These are phyloP conservation scores for Letharia columbiana DNA, from an alignment of 495 filamentous ascomycete genomes.

Conservation along the genomic window DNA sequence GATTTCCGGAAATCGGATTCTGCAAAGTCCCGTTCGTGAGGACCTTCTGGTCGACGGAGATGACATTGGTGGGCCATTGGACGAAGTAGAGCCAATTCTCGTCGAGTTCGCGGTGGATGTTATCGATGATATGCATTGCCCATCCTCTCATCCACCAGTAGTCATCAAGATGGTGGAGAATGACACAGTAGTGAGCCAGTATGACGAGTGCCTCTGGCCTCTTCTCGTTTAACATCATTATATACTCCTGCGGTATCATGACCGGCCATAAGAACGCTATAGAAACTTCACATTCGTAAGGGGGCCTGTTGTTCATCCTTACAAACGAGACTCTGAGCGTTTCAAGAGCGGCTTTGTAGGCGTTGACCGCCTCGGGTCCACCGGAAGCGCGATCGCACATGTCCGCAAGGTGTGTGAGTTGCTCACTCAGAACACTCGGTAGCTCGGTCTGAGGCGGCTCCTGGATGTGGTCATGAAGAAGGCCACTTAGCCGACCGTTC, in stretches of 20 bases:
- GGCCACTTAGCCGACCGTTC: slow-evolving; percentile 30
- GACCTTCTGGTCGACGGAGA: slow-evolving; percentile 14
- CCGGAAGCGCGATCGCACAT: slow-evolving; percentile 29
- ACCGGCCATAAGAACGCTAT: slow-evolving; percentile 44
- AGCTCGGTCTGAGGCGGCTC: slow-evolving; percentile 27
- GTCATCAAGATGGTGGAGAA: slow-evolving; percentile 40
- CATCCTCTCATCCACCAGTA: slow-evolving; percentile 47
- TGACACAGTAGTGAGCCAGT: slow-evolving; percentile 44
- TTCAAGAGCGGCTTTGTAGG: slow-evolving; percentile 31
- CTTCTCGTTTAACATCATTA: slow-evolving; percentile 40
- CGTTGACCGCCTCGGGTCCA: slow-evolving; percentile 31
- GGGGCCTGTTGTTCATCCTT: slow-evolving; percentile 23
- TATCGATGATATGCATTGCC: slow-evolving; percentile 30
- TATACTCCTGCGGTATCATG: slow-evolving; percentile 42
- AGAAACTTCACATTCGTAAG: slow-evolving; percentile 25
- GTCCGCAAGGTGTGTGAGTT: slow-evolving; percentile 35
- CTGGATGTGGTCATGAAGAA: slow-evolving; percentile 35
- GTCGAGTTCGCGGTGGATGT: slow-evolving; percentile 25
- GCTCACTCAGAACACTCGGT: slow-evolving; percentile 30
- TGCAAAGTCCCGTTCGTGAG: slow-evolving; percentile 16
- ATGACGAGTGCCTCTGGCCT: slow-evolving; percentile 48
- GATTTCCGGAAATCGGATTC: slow-evolving; percentile 13
- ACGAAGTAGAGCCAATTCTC: slow-evolving; percentile 27
- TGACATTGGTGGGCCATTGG: slow-evolving; percentile 26
- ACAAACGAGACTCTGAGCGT: slow-evolving; percentile 26